Base-by-base conservation (phyloP, 257 asterid genomes). In the Misopates orontium region DNA sequence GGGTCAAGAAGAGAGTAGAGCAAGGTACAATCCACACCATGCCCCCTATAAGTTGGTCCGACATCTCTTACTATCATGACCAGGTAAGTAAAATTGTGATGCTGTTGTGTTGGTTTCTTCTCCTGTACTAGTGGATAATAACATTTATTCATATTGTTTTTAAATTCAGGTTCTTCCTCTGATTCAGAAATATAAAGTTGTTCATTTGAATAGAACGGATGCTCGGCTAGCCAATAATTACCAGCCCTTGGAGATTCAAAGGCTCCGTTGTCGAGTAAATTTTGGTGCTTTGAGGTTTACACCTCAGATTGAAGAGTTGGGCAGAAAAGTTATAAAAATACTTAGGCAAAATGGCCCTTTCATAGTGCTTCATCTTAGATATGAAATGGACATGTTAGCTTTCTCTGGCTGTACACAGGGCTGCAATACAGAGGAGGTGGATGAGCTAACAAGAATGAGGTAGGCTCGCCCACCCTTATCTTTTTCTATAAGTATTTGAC, bases 301-400 rank as follows among this genome's bases (percentile, higher is more conserved):
- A 62, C 85, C 96, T 49, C 95, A 86, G 77, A 90, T 94, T 50
- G 99, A 94, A 79, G 97, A 90, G 76, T 57, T 94, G 84, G 99
- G 99, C 8, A 78, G 88, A 74, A 94, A 84, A 78, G 96, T 90
- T 15, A 81, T 94, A 73, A 77, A 77, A 66, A 83, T 90, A 65
- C 83, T 94, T 10, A 81, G 96, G 77, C 82, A 81, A 73, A 94
- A 84, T 42, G 98, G 99, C 22, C 91, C 96, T 21, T 88, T 94
- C 79, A 66, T 94, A 20, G 99, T 94, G 28, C 98, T 94, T 67
- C 99, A 94, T 75, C 96, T 94, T 62, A 85, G 99, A 78, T 94
- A 85, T 18, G 99, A 94, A 81, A 94, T 90, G 99, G 99, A 94
- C 80, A 94, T 94, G 98, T 70, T 94, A 68, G 98, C 99, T 1